phyloP scores from a whole-genome alignment of 768 basidiomycete genomes.

The Pholiota microspora region DNA sequence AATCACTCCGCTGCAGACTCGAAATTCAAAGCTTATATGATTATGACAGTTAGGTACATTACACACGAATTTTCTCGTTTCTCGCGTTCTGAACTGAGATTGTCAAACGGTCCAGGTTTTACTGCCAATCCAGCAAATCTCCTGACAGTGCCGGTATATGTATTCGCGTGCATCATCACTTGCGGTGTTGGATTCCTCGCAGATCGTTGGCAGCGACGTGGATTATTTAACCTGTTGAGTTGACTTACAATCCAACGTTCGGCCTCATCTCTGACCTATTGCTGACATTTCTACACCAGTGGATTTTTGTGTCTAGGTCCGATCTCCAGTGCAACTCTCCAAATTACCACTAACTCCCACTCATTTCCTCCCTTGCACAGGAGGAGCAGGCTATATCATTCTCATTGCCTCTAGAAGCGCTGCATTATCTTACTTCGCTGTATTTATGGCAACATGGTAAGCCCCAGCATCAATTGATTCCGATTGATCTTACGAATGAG shows the following conservation, averaged over 20 bases:
- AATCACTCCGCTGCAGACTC: too few species aligned
- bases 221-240: conserved; percentile 63
- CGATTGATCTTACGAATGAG: neutral
- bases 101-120: conserved; percentile 38
- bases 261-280: too few species aligned
- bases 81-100: neutral
- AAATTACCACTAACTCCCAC: too few species aligned
- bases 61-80: too few species aligned
- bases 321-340: too few species aligned
- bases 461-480: conserved; percentile 12
- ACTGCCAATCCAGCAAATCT: conserved; percentile 73
- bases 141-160: conserved; percentile 76
- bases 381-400: conserved; percentile 67
- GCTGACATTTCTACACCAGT: conserved; percentile 24
- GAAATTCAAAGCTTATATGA: too few species aligned
- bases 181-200: conserved; percentile 62
- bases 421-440: conserved; percentile 68
- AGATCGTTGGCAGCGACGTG: conserved; percentile 59
- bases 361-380: too few species aligned
- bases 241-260: conserved; percentile 2
- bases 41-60: too few species aligned
- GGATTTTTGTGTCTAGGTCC: conserved; percentile 35
- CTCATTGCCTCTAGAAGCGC: conserved; percentile 60
- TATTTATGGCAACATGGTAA: conserved; percentile 68
- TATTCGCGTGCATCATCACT: conserved; percentile 64